Evolutionary conservation across 495 filamentous ascomycete genomes (phyloP).

Genomic region (Aspergillus funiculosus): DNA sequence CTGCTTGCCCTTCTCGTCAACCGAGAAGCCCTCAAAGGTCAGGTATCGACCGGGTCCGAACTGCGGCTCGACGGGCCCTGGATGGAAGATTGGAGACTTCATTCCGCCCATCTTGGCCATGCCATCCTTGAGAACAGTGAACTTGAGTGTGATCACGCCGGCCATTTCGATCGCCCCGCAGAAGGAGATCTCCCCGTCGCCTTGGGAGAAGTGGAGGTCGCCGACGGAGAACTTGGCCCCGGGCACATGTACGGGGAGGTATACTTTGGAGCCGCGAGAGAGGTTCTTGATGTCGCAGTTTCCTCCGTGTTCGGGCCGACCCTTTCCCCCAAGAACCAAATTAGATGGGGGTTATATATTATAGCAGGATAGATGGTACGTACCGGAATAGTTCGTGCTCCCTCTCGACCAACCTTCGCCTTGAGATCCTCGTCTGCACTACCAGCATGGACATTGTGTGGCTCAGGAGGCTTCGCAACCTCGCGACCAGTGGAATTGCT

Average conservation of each 20-base stretch:
- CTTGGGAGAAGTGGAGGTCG: conserved; percentile 85
- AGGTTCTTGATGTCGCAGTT: conserved; percentile 92
- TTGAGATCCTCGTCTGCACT: conserved; percentile 54
- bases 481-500: conserved; percentile 59
- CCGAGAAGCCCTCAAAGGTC: conserved; percentile 92
- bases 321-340: too few species aligned
- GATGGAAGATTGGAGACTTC: conserved; percentile 83
- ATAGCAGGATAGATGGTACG: neutral
- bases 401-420: conserved; percentile 75
- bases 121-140: conserved; percentile 81
- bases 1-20: conserved; percentile 87
- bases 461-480: conserved; percentile 75
- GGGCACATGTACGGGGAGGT: conserved; percentile 76
- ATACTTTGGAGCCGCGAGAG: conserved; percentile 78
- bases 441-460: conserved; percentile 66
- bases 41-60: conserved; percentile 82
- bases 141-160: conserved; percentile 85
- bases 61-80: conserved; percentile 86
- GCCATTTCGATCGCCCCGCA: conserved; percentile 98
- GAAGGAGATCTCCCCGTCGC: conserved; percentile 92
- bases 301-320: conserved; percentile 51
- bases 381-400: conserved; percentile 81
- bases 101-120: conserved; percentile 69
- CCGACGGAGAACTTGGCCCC: conserved; percentile 93
- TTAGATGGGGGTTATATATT: too few species aligned